Percentiles rank a stretch among this genome's conserved stretches.
Conservation (phyloP, 2,329 filamentous ascomycete species). For the Colletotrichum melonis region DNA sequence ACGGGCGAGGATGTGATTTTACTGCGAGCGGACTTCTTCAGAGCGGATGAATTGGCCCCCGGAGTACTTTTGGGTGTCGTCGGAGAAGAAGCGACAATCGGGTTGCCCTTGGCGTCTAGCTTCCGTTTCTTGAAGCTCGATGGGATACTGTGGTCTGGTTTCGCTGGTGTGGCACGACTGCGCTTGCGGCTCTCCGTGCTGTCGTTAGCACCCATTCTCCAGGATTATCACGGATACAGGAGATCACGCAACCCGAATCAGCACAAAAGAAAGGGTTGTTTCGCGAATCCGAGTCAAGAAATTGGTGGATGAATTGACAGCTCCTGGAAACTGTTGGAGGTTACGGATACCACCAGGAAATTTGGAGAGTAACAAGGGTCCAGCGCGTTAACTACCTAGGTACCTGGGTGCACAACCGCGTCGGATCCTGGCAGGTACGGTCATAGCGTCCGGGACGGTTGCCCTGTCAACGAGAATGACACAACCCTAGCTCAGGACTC, state of each 20-base stretch:
- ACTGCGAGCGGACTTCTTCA: constrained; percentile 4
- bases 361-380: constrained; percentile 6
- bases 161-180: not conserved
- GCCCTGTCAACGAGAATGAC: not conserved
- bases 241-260: not conserved
- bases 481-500: not conserved
- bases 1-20: not conserved
- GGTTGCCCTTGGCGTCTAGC: constrained; percentile 42
- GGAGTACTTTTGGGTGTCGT: constrained; percentile 40
- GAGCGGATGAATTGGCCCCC: not conserved
- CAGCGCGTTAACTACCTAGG: constrained; percentile 2
- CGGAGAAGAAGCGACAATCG: constrained; percentile 43
- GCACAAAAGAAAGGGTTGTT: not conserved
- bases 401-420: not conserved
- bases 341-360: not conserved
- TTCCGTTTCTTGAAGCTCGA: constrained; percentile 37
- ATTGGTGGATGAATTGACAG: not conserved
- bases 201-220: constrained; percentile 15
- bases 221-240: not conserved
- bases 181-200: constrained; percentile 27
- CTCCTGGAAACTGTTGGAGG: not conserved
- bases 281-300: not conserved
- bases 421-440: not conserved
- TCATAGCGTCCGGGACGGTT: not conserved
- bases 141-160: constrained; percentile 11